Base-by-base conservation (phyloP, 2,329 filamentous ascomycete genomes). In the Neofusicoccum kwambonambiense region DNA sequence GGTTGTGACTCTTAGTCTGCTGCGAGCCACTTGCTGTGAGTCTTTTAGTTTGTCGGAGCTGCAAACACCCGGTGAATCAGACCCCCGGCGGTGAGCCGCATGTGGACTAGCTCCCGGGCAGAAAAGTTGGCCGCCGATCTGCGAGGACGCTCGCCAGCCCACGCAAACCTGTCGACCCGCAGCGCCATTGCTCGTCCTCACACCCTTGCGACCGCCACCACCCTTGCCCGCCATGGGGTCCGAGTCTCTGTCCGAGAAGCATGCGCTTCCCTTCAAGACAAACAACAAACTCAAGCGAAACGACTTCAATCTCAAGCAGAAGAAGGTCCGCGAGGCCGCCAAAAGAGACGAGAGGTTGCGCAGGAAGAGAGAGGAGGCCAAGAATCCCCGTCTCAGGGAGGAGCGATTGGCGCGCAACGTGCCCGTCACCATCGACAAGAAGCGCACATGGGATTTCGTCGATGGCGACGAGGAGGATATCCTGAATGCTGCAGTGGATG, bases 331-430 rank as follows among this genome's bases (percentile, higher is more conserved):
- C 69, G 90, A 92, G 74, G 89, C 88, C 74, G 82, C 88, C 52
- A 91, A 90, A 72, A 88, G 91, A 72, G 90, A 93, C 72, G 85
- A 89, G 72, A 88, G 93, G 68, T 90, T 93, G 75, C 86, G 86
- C 56, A 85, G 92, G 66, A 93, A 92, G 79, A 91, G 90, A 79
- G 91, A 93, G 73, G 95, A 99, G 78, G 86, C 89, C 68, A 91
- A 90, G 76, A 87, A 97, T 72, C 93, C 94, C 1, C 85, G 87
- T 66, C 79, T 97, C 66, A 87, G 88, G 70, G 87, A 87, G 67
- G 86, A 90, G 69, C 87, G 95, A 71, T 82, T 94, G 67, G 88
- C 87, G 66, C 87, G 86, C 69, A 97, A 97, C 79, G 85, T 93
- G 49, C 90, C 95, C 0, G 77, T 87, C 63, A 96, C 92, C 0